Conservation (phyloP, 2,329 filamentous ascomycete species). For the Penicillium hordei region DNA sequence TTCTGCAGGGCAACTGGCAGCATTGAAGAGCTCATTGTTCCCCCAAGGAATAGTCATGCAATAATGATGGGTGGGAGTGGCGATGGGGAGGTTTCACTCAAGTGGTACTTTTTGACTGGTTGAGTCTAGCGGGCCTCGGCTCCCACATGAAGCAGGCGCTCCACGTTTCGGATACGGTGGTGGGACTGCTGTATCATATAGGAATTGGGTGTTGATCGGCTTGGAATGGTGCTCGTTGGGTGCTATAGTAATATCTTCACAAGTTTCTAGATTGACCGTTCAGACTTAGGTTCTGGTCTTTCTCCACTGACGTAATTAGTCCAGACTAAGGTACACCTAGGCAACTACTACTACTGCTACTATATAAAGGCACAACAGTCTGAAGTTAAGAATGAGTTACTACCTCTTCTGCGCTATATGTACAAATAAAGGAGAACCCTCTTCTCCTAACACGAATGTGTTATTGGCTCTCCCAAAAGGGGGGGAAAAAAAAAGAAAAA, state of each 20-base stretch:
- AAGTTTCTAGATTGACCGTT: background rate
- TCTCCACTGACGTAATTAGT: conserved; percentile 4
- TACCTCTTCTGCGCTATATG: conserved; percentile 32
- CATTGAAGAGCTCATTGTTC: conserved; percentile 41
- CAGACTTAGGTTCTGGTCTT: background rate
- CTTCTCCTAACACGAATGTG: conserved; percentile 32
- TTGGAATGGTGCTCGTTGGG: background rate
- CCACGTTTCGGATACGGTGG: background rate
- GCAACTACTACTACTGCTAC: background rate
- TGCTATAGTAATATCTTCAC: background rate
- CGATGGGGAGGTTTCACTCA: conserved; percentile 14
- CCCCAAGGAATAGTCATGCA: conserved; percentile 11
- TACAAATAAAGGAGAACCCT: conserved; percentile 31
- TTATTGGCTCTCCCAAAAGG: conserved; percentile 23
- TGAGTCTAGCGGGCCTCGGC: conserved; percentile 14
- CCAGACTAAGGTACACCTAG: background rate
- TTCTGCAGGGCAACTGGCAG: conserved; percentile 47
- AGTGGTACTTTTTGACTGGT: conserved; percentile 13
- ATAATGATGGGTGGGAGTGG: conserved; percentile 13
- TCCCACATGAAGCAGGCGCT: conserved; percentile 10
- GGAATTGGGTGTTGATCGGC: background rate
- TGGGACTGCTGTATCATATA: background rate
- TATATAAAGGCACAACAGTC: background rate
- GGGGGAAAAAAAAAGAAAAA: conserved; percentile 20
- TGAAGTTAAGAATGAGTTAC: conserved; percentile 14